Percentiles rank a stretch among this genome's conserved stretches.
Conservation (phyloP, 2,329 filamentous ascomycete species). For the Pestalotiopsis sp. region DNA sequence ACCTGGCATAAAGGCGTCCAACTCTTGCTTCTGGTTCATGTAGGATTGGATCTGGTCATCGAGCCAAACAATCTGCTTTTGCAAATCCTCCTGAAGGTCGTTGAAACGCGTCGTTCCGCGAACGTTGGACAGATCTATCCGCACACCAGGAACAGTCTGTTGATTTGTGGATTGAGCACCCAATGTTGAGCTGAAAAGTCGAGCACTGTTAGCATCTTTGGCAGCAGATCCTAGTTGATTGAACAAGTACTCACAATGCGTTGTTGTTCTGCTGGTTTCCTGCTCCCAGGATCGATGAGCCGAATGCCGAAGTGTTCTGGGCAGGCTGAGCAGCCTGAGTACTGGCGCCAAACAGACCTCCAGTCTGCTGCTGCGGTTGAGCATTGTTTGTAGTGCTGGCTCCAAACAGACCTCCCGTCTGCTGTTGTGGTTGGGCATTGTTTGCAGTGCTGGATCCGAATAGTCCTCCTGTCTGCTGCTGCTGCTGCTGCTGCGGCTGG, state of each 20-base stretch:
- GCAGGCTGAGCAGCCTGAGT: conserved; percentile 1
- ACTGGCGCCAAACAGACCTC: conserved; percentile 11
- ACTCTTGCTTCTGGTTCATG: conserved; percentile 76
- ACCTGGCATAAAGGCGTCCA: conserved; percentile 67
- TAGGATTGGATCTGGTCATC: conserved; percentile 82
- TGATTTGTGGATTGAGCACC: conserved; percentile 51
- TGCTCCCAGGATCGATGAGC: conserved; percentile 9
- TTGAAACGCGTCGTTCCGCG: conserved; percentile 89
- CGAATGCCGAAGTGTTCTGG: not conserved
- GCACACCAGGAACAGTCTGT: conserved; percentile 68
- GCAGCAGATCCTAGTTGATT: not conserved
- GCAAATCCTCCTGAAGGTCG: conserved; percentile 81
- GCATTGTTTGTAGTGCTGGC: conserved; percentile 17
- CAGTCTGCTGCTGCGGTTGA: conserved; percentile 9
- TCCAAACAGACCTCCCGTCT: conserved; percentile 13
- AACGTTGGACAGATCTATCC: conserved; percentile 78
- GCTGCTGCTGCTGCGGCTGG: not conserved
- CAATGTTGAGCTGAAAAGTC: not conserved
- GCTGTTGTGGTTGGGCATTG: conserved; percentile 11
- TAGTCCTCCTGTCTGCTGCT: conserved; percentile 14
- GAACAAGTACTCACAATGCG: conserved; percentile 31
- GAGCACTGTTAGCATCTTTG: not conserved
- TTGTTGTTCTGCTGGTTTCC: conserved; percentile 20
- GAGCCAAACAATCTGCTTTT: conserved; percentile 75
- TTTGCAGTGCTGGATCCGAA: conserved; percentile 22